A percentile compares a stretch with the other conserved stretches of the same genome.
Evolutionary conservation across 345 rosid species (phyloP).

Genomic region (Xanthoceras sorbifolium): DNA sequence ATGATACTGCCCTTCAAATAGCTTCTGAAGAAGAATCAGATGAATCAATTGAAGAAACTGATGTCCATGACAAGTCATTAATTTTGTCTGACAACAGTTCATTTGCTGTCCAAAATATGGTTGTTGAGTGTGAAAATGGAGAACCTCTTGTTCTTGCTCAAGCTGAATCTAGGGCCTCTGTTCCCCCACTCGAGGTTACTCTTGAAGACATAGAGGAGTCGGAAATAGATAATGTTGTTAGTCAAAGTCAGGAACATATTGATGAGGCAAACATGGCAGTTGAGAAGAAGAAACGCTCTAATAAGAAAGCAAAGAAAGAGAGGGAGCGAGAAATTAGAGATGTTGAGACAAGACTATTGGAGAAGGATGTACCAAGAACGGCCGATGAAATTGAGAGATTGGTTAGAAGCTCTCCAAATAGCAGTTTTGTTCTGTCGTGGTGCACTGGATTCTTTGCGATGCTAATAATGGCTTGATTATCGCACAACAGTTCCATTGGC

Average conservation of each 20-base stretch:
- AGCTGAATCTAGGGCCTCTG: slow-evolving; percentile 69
- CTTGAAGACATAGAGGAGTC: slow-evolving; percentile 66
- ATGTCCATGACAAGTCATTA: slow-evolving; percentile 25
- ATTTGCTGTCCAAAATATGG: slow-evolving; percentile 32
- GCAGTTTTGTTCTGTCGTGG: slow-evolving; percentile 84
- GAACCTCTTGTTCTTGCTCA: slow-evolving; percentile 53
- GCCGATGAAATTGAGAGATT: slow-evolving; percentile 91
- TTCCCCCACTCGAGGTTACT: slow-evolving; percentile 84
- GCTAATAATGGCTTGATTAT: no score
- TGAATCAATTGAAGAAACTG: slow-evolving; percentile 45
- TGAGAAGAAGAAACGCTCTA: slow-evolving; percentile 55
- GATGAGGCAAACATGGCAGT: slow-evolving; percentile 30
- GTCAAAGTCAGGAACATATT: slow-evolving; percentile 37
- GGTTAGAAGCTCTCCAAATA: slow-evolving; percentile 90
- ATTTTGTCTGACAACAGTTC: slow-evolving; percentile 25
- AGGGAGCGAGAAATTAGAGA: slow-evolving; percentile 86
- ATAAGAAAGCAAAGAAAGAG: slow-evolving; percentile 68
- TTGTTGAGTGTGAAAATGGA: slow-evolving; percentile 42
- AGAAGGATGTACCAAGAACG: slow-evolving; percentile 74
- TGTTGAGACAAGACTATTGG: slow-evolving; percentile 87
- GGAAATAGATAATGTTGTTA: slow-evolving; percentile 30
- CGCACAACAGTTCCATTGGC: no score
- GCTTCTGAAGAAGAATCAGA: slow-evolving; percentile 42
- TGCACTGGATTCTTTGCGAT: no score
- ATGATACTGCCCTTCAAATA: slow-evolving; percentile 33